These are phyloP conservation scores for Populus hybrid DNA, from an alignment of 441 rosid genomes.

Conservation along the genomic window DNA sequence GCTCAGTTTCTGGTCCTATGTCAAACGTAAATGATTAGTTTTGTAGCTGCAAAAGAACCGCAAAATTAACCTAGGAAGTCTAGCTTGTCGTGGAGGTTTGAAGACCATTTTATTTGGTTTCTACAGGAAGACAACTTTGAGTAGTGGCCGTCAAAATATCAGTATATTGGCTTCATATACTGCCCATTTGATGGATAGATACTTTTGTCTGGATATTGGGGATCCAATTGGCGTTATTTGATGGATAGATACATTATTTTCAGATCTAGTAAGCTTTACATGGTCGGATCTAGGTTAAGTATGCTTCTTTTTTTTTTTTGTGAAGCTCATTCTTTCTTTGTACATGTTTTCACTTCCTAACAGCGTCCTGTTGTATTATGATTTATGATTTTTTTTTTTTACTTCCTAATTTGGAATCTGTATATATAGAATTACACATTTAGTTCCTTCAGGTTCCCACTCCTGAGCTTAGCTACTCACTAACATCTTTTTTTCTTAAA, in stretches of 20 bases:
- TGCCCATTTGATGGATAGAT: conserved; percentile 8
- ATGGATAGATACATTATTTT: conserved; percentile 3
- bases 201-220: neutral
- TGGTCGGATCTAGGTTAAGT: conserved; percentile 18
- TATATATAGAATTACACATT: neutral
- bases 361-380: conserved; percentile 11
- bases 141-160: neutral
- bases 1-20: conserved; percentile 58
- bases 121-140: neutral
- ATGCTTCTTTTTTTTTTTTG: conserved; percentile 23
- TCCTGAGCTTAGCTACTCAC: no score
- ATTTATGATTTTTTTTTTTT: neutral
- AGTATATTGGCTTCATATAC: neutral
- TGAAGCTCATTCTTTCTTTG: conserved; percentile 32
- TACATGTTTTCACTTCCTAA: conserved; percentile 11
- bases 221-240: neutral
- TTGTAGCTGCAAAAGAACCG: neutral
- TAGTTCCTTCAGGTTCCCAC: neutral
- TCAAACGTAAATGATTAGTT: conserved; percentile 27
- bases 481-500: no score
- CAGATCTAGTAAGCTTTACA: conserved; percentile 12
- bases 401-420: neutral
- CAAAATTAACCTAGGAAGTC: neutral
- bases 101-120: neutral
- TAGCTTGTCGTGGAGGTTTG: neutral